These are phyloP conservation scores for Xylariaceae sp. DNA, from an alignment of 2,329 filamentous ascomycete species.

Conservation along the genomic window DNA sequence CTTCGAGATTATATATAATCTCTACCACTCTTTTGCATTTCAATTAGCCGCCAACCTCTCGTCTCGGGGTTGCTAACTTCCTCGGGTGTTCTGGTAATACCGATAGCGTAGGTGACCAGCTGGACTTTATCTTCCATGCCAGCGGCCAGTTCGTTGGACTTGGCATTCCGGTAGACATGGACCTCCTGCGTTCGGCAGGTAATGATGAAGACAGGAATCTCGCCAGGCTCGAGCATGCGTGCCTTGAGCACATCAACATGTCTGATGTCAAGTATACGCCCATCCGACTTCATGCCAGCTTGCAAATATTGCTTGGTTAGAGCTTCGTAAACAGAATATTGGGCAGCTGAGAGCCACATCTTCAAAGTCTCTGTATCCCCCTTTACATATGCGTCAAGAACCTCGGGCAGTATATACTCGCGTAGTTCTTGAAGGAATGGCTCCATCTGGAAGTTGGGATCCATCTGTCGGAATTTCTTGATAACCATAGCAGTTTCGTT, in stretches of 20 bases:
- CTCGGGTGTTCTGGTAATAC: slow-evolving; percentile 87
- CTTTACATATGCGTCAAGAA: slow-evolving; percentile 96
- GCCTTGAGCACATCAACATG: slow-evolving; percentile 85
- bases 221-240: slow-evolving; percentile 76
- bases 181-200: slow-evolving; percentile 97
- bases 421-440: slow-evolving; percentile 92
- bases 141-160: slow-evolving; percentile 82
- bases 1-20: slow-evolving; percentile 63
- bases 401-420: slow-evolving; percentile 96
- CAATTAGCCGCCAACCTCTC: slow-evolving; percentile 92
- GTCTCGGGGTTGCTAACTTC: slow-evolving; percentile 97
- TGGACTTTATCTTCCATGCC: slow-evolving; percentile 99
- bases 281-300: slow-evolving; percentile 89
- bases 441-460: slow-evolving; percentile 90
- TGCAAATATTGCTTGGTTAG: slow-evolving; percentile 94
- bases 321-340: slow-evolving; percentile 96
- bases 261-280: slow-evolving; percentile 90
- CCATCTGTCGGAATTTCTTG: slow-evolving; percentile 96
- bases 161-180: slow-evolving; percentile 91
- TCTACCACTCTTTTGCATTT: slow-evolving; percentile 95
- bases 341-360: slow-evolving; percentile 92
- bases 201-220: slow-evolving; percentile 93
- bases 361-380: slow-evolving; percentile 87
- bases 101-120: slow-evolving; percentile 96
- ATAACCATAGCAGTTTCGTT: slow-evolving; percentile 97